Percentiles rank a stretch among this genome's conserved stretches.
Conservation (phyloP, 305 asterid genomes). For the Plantago rigida region DNA sequence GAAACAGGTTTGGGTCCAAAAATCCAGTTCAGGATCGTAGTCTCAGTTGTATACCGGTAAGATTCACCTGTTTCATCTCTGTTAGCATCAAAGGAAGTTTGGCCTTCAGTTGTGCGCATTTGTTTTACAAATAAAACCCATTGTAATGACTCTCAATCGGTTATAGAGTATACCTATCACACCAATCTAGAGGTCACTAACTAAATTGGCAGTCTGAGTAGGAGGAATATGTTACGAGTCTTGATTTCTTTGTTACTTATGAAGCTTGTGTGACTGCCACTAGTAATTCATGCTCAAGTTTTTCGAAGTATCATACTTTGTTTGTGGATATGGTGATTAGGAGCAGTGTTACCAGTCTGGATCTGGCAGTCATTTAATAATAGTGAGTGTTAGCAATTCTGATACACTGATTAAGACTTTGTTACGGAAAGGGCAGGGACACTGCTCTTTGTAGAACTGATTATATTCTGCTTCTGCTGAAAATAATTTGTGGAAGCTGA, state of each 20-base stretch:
- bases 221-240: neutral
- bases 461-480: too few species aligned
- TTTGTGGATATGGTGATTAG: neutral
- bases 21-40: constrained; percentile 62
- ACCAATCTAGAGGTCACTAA: too few species aligned
- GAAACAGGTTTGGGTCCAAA: constrained; percentile 80
- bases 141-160: neutral
- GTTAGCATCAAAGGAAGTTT: constrained; percentile 5
- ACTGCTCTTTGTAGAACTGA: too few species aligned
- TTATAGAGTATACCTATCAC: neutral
- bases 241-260: neutral
- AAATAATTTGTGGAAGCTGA: too few species aligned
- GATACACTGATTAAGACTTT: neutral
- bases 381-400: neutral
- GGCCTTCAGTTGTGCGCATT: constrained; percentile 5
- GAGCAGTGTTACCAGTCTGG: neutral
- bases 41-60: constrained; percentile 34
- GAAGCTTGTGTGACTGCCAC: neutral
- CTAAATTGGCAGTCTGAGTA: neutral
- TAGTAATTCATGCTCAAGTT: neutral
- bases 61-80: constrained; percentile 21
- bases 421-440: too few species aligned
- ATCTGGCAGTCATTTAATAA: neutral
- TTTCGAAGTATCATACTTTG: neutral
- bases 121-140: constrained; percentile 5